phyloP scores from a whole-genome alignment of 805 yeast genomes.

The Myxozyma melibiosi region DNA sequence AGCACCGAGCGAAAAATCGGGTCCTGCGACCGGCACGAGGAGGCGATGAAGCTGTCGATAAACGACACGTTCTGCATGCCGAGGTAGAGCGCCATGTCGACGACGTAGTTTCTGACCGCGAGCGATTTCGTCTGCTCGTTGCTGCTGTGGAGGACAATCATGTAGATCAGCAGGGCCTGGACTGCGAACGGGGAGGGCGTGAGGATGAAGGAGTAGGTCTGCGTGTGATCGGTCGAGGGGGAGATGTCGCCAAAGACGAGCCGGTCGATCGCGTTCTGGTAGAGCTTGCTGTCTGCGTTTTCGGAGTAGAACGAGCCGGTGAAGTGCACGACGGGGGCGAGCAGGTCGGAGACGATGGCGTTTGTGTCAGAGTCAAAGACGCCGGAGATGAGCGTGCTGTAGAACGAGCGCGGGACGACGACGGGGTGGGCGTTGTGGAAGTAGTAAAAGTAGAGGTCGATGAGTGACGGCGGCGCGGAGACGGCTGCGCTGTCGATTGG shows the following conservation, averaged over 20 bases:
- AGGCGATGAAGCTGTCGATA: not conserved
- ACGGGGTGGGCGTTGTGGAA: conserved; percentile 25
- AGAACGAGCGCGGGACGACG: conserved; percentile 17
- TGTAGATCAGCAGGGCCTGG: conserved; percentile 18
- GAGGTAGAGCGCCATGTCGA: conserved; percentile 18
- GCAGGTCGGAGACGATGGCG: conserved; percentile 2
- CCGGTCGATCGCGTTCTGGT: conserved; percentile 12
- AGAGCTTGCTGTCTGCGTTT: conserved; percentile 11
- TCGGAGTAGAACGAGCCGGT: conserved; percentile 15
- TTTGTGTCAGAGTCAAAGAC: conserved; percentile 7
- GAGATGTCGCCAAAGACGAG: not conserved
- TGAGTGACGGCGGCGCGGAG: conserved; percentile 11
- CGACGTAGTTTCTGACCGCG: conserved; percentile 8
- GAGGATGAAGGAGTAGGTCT: not conserved
- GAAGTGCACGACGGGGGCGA: conserved; percentile 17
- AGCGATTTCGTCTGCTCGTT: conserved; percentile 12
- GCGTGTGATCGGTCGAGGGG: not conserved
- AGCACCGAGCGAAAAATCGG: conserved; percentile 1
- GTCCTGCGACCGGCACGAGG: not conserved
- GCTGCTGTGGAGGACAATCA: conserved; percentile 19
- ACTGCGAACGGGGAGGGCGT: conserved; percentile 21
- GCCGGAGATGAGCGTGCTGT: conserved; percentile 4
- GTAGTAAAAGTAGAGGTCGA: conserved; percentile 15
- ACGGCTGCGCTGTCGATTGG: not conserved
- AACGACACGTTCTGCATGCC: conserved; percentile 9